A percentile compares a stretch with the other conserved stretches of the same genome.
Conservation (phyloP, 1,139 yeast genomes). For the Saccharomyces hybrid region DNA sequence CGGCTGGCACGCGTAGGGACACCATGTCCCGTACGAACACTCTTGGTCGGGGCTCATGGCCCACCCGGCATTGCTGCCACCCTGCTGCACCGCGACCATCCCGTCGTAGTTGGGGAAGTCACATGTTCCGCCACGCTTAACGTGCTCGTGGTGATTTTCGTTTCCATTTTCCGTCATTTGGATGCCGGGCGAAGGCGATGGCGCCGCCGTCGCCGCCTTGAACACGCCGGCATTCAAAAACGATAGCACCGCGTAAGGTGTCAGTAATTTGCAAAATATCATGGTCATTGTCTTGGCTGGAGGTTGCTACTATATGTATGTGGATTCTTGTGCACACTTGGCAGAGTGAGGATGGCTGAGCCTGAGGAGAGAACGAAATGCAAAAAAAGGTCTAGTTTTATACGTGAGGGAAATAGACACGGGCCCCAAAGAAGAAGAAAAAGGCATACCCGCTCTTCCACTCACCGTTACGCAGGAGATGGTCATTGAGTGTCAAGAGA, state of each 20-base stretch:
- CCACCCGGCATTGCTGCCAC: constrained; percentile 69
- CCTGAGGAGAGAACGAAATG: not conserved
- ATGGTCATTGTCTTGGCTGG: not conserved
- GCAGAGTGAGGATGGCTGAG: not conserved
- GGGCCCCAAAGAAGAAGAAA: not conserved
- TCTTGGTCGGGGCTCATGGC: constrained; percentile 73
- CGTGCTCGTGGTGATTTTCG: constrained; percentile 8
- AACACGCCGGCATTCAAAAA: constrained; percentile 1
- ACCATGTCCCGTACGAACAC: constrained; percentile 67
- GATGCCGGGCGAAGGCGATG: constrained; percentile 4
- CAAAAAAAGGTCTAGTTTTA: no score
- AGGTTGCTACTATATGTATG: not conserved
- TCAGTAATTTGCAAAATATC: not conserved
- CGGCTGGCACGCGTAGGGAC: constrained; percentile 85
- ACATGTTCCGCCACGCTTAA: constrained; percentile 43
- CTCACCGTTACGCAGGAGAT: not conserved
- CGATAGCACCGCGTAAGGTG: not conserved
- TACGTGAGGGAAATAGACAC: not conserved
- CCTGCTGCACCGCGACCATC: constrained; percentile 57
- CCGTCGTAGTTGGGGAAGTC: constrained; percentile 59
- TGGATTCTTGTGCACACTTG: no score
- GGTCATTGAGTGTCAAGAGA: not conserved
- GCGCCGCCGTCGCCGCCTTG: constrained; percentile 6
- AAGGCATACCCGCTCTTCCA: not conserved
- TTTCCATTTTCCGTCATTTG: not conserved